phyloP scores from a whole-genome alignment of 2,329 filamentous ascomycete species.

The Hortaea werneckii region DNA sequence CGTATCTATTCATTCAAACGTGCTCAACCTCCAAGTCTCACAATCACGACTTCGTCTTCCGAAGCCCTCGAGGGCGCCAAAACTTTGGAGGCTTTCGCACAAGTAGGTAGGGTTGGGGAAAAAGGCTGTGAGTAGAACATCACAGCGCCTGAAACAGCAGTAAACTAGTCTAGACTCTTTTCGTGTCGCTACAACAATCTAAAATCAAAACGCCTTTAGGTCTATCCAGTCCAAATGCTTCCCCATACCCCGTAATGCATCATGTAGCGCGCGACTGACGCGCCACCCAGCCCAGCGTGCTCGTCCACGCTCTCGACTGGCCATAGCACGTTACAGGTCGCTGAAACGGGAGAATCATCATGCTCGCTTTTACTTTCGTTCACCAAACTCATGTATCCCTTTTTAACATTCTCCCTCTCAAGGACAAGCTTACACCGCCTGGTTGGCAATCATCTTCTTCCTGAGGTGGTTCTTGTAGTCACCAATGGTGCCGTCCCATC shows the following conservation, averaged over 20 bases:
- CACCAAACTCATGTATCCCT: neutral
- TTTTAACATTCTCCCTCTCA: neutral
- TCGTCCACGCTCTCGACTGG: neutral
- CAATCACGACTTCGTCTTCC: no score
- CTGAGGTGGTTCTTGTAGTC: constrained; percentile 97
- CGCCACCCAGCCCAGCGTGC: neutral
- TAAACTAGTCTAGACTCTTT: no score
- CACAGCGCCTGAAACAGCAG: no score
- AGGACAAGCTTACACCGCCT: constrained; percentile 50
- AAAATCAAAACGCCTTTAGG: neutral
- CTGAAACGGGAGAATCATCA: neutral
- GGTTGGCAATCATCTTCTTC: constrained; percentile 93
- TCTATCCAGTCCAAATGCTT: neutral
- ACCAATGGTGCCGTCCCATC: constrained; percentile 81
- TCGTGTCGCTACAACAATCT: no score
- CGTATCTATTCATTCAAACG: no score
- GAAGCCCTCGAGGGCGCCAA: no score
- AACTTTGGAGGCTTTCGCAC: no score
- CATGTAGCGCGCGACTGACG: neutral
- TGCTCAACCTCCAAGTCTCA: no score
- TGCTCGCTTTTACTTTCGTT: neutral
- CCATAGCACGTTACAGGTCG: neutral
- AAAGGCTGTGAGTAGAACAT: no score
- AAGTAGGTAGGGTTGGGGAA: no score
- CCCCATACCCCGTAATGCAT: neutral